Conservation (phyloP, 202 grass and related monocot species). For the Dendrocalamus latiflorus region DNA sequence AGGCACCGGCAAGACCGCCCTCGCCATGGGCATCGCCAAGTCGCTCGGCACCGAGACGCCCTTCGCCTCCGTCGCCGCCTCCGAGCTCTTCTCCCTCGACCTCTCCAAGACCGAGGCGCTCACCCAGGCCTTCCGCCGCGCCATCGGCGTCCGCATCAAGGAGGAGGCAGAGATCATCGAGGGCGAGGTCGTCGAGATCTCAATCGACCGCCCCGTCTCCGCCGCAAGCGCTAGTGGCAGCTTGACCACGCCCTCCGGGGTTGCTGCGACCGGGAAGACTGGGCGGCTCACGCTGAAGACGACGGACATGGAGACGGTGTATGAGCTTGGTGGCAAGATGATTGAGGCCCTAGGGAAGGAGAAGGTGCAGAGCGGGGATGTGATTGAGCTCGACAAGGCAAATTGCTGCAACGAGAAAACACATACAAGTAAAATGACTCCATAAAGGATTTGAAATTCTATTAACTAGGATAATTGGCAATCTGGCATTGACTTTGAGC, state of each 20-base stretch:
- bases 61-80: conserved; percentile 75
- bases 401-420: background rate
- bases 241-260: conserved; percentile 26
- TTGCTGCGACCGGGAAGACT: conserved; percentile 44
- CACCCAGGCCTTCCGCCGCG: conserved; percentile 73
- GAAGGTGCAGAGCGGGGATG: conserved; percentile 95
- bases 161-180: conserved; percentile 95
- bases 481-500: too few relatives aligned
- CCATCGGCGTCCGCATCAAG: conserved; percentile 96
- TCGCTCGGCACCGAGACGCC: conserved; percentile 83
- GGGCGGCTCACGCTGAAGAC: conserved; percentile 88
- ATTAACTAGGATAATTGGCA: too few relatives aligned
- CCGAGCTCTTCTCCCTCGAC: conserved; percentile 83
- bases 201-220: conserved; percentile 67
- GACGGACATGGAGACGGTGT: conserved; percentile 93
- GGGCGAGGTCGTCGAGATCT: conserved; percentile 93
- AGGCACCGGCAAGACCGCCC: conserved; percentile 87
- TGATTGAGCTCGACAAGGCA: conserved; percentile 68
- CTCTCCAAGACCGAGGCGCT: conserved; percentile 95
- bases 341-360: conserved; percentile 90
- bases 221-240: background rate
- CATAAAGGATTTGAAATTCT: too few relatives aligned
- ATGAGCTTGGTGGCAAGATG: conserved; percentile 93
- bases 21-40: conserved; percentile 94
- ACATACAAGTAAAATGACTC: background rate